Evolutionary conservation across 768 basidiomycete genomes (phyloP), one percentile per base, ranked within the genome.

Genomic region (Tylopilus vinaceipallidus): DNA sequence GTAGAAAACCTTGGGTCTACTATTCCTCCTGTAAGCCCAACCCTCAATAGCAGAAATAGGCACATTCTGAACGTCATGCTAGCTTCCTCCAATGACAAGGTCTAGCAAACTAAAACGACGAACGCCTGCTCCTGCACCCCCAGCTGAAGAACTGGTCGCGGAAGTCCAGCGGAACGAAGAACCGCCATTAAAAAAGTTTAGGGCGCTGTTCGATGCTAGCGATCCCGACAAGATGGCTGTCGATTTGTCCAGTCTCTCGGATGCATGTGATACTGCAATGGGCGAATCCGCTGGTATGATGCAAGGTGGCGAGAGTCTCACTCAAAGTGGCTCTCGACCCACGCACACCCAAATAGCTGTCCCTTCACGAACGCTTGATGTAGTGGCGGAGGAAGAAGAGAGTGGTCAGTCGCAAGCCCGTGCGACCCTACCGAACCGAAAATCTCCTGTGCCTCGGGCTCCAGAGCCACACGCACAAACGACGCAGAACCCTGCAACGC

Each of bases 111-210:
- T 87, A 46, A 86, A 85, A 65, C 78, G 85, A 16, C 76, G 86
- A 17, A 71, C 73, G 49, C 76, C 71, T 8, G 69, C 62, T 19
- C 61, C 61, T 7, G 59, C 55, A 36, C 51, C 56, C 17, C 53
- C 63, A 13, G 62, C 46, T 26, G 52, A 60, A 23, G 50, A 58
- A 2, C 50, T 48, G 23, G 36, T 57, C 19, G 52, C 45, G 16
- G 59, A 62, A 23, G 53, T 54, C 16, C 51, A 53, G 22, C 50
- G 33, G 9, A 50, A 19, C 8, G 45, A 55, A 46, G 82, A 83
- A 53, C 86, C 83, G 0, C 78, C 83, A 3, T 63, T 79, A 23
- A 88, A 88, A 61, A 86, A 81, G 64, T 86, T 83, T 71, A 84
- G 81, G 56, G 79, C 81, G 0, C 71, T 88, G 11, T 88, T 86